Conservation (phyloP, 352 stramenopile species). For the Elongisporangium undulatum region DNA sequence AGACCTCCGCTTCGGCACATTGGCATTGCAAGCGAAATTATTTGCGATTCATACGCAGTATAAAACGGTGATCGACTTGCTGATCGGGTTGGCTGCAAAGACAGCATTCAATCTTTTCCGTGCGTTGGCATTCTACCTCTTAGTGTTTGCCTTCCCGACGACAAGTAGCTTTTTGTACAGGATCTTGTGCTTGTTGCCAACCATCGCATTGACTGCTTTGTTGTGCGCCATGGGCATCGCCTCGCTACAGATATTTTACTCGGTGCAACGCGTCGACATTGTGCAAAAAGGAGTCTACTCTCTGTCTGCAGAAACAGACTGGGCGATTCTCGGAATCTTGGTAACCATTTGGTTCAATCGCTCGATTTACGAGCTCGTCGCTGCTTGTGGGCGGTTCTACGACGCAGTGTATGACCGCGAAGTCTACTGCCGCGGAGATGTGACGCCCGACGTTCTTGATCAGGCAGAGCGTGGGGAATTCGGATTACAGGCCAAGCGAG, state of each 20-base stretch:
- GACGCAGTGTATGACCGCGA: slow-evolving; percentile 30
- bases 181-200: slow-evolving; percentile 29
- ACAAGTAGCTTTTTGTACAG: slow-evolving; percentile 36
- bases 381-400: slow-evolving; percentile 28
- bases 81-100: slow-evolving; percentile 40
- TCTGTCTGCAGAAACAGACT: slow-evolving; percentile 32
- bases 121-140: slow-evolving; percentile 36
- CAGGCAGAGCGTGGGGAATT: slow-evolving; percentile 64
- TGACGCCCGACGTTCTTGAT: slow-evolving; percentile 45
- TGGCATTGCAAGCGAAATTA: slow-evolving; percentile 30
- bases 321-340: slow-evolving; percentile 28
- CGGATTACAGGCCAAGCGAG: slow-evolving; percentile 56
- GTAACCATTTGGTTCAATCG: slow-evolving; percentile 41
- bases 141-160: slow-evolving; percentile 54
- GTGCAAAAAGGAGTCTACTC: slow-evolving; percentile 14
- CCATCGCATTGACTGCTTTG: slow-evolving; percentile 33
- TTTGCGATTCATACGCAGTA: slow-evolving; percentile 39
- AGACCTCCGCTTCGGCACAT: slow-evolving; percentile 23
- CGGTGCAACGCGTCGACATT: slow-evolving; percentile 40
- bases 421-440: slow-evolving; percentile 25
- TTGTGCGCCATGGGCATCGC: slow-evolving; percentile 32
- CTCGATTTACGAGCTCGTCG: slow-evolving; percentile 28
- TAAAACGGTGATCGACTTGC: slow-evolving; percentile 26
- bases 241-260: slow-evolving; percentile 56
- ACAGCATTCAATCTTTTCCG: slow-evolving; percentile 60